Conservation (phyloP, 345 rosid species). For the Lepidium aucheri region DNA sequence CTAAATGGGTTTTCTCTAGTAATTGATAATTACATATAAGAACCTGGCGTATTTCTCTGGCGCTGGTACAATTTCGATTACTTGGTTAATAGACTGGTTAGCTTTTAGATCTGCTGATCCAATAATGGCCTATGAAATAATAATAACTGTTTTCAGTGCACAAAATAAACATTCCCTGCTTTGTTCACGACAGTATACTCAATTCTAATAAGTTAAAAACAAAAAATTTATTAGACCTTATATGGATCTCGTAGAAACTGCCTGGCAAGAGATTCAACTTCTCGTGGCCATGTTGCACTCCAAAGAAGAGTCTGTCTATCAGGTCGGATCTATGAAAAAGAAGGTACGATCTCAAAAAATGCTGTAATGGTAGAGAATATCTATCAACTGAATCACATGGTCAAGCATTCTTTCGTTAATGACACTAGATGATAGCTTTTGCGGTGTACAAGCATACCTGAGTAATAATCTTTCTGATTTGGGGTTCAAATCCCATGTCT, state of each 20-base stretch:
- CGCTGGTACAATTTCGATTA: conserved; percentile 74
- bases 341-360: neutral
- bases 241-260: conserved; percentile 82
- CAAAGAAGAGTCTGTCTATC: conserved; percentile 94
- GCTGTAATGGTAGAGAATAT: neutral
- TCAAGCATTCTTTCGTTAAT: neutral
- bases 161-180: neutral
- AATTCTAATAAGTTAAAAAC: neutral
- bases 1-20: neutral
- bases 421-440: neutral
- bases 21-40: conserved; percentile 15
- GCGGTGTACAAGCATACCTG: conserved; percentile 42
- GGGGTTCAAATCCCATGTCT: conserved; percentile 99
- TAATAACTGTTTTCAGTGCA: neutral
- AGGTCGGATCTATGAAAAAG: conserved; percentile 77
- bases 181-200: neutral
- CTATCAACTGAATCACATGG: neutral
- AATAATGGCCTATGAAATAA: conserved; percentile 51
- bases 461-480: conserved; percentile 75
- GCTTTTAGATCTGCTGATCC: conserved; percentile 88
- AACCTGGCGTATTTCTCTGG: conserved; percentile 86
- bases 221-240: conserved; percentile 41
- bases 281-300: conserved; percentile 99
- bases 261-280: conserved; percentile 82
- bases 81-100: conserved; percentile 85